phyloP scores from a whole-genome alignment of 495 filamentous ascomycete genomes.

The Penicillium longicatenatum region DNA sequence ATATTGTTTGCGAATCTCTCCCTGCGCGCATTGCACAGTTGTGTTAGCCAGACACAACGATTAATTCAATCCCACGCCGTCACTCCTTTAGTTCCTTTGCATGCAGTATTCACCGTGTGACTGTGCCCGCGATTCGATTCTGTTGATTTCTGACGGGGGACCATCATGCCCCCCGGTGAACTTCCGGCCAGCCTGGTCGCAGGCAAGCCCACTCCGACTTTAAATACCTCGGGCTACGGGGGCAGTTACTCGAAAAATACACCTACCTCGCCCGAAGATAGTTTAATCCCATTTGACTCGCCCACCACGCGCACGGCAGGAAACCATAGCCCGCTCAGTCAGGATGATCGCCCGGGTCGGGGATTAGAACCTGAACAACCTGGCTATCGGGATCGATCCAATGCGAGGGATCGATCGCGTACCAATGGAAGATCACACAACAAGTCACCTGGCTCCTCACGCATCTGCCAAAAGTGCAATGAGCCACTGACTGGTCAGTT shows the following conservation, averaged over 20 bases:
- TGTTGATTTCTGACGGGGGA: conserved; percentile 30
- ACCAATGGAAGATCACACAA: conserved; percentile 44
- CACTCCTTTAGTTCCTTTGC: conserved; percentile 16
- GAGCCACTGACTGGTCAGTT: conserved; percentile 90
- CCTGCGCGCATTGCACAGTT: not conserved
- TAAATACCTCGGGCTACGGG: conserved; percentile 46
- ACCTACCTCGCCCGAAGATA: conserved; percentile 49
- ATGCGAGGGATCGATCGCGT: conserved; percentile 46
- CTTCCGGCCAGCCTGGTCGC: conserved; percentile 52
- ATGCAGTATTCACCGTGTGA: conserved; percentile 20
- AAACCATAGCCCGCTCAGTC: conserved; percentile 34
- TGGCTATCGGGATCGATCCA: conserved; percentile 39
- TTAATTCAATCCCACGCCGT: conserved; percentile 4
- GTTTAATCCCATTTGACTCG: conserved; percentile 46
- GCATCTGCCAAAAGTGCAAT: conserved; percentile 86
- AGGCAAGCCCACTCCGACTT: conserved; percentile 45
- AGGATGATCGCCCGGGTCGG: conserved; percentile 33
- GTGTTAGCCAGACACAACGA: conserved; percentile 9
- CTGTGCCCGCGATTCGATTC: conserved; percentile 13
- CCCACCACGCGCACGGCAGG: conserved; percentile 37
- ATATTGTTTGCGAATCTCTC: conserved; percentile 1
- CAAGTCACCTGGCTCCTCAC: conserved; percentile 45
- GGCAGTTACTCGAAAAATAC: conserved; percentile 42
- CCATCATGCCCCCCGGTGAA: conserved; percentile 49
- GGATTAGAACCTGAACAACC: conserved; percentile 40